Conservation (phyloP, 352 stramenopile genomes). For the Phytophthora sansomeana region DNA sequence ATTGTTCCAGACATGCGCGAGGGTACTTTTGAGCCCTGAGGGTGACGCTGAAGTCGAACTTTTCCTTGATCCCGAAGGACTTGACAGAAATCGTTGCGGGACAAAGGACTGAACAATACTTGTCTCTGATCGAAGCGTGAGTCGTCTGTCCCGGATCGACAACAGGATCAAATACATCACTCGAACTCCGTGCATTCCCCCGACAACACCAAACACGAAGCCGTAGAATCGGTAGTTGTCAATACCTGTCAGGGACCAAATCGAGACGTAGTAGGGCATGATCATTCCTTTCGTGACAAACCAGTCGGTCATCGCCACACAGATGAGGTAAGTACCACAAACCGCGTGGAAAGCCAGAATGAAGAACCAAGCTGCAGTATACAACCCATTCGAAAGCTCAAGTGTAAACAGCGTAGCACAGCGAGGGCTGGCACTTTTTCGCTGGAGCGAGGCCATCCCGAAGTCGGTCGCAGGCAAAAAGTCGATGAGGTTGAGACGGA, state of each 20-base stretch:
- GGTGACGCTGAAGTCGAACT: background rate
- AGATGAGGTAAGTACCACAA: conserved; percentile 31
- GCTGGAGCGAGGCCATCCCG: background rate
- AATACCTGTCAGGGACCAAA: conserved; percentile 26
- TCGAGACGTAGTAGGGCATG: conserved; percentile 39
- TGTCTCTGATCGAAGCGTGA: conserved; percentile 27
- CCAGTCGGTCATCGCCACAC: conserved; percentile 31
- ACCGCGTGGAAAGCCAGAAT: conserved; percentile 34
- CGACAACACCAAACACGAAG: conserved; percentile 36
- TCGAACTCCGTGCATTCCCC: conserved; percentile 30
- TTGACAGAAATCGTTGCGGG: background rate
- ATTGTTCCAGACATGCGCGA: background rate
- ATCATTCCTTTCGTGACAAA: conserved; percentile 28
- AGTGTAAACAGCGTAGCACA: background rate
- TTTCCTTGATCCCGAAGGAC: conserved; percentile 1
- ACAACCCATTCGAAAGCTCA: conserved; percentile 3
- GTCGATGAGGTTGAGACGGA: too few species aligned
- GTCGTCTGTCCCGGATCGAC: conserved; percentile 22
- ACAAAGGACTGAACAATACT: background rate
- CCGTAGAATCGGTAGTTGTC: conserved; percentile 35
- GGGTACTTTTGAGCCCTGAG: background rate
- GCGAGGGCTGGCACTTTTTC: background rate
- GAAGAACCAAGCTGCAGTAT: conserved; percentile 20
- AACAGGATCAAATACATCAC: conserved; percentile 28
- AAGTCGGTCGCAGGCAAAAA: too few species aligned